Evolutionary conservation across 495 filamentous ascomycete species (phyloP), one percentile per base, ranked within the genome.

Genomic region (Podospora tetraspora): DNA sequence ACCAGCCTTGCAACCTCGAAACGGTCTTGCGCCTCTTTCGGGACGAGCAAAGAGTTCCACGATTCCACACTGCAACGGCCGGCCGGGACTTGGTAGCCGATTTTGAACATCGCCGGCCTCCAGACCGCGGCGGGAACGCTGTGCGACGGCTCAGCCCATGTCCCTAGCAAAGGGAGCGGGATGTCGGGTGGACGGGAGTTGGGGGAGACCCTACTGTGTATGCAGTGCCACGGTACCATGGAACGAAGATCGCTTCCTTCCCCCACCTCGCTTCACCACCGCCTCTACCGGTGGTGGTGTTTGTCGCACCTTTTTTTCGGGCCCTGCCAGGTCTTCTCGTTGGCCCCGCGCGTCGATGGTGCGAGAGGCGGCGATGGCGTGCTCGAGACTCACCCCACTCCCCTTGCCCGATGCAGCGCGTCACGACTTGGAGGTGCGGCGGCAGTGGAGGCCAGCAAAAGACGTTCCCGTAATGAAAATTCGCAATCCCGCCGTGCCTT

Each of bases 271-370:
- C 43, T 52, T 52, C 43, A 52, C 43, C 43, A 52, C 43, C 43
- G 43, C 43, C 43, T 52, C n/a, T 52, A 52, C 43, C 43, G 43
- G 43, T 52, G 43, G 43, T 34, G 10, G 43, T 52, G 43, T 52
- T 52, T 52, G 43, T 52, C 43, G 43, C 37, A 43, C 37, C 37
- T 19, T 19, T 43, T 19, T 19, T 43, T 43, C 37, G 37, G 37
- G 37, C 37, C 3, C 37, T 16, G 37, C 13, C 16, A 13, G 13
- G 3, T 21, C 5, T 2, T 32, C 43, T 68, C 37, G 57, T 29
- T n/a, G 65, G 74, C 70, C 74, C 75, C 74, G 69, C 69, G 73
- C 72, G 66, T 69, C 67, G 74, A 77, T 74, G 72, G 72, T 67
- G 73, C 72, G 43, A 52, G 43, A 52, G 43, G 16, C 43, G 43